Percentiles rank a stretch among this genome's conserved stretches.
phyloP scores from a whole-genome alignment of 495 filamentous ascomycete genomes.

The Podospora sp. region DNA sequence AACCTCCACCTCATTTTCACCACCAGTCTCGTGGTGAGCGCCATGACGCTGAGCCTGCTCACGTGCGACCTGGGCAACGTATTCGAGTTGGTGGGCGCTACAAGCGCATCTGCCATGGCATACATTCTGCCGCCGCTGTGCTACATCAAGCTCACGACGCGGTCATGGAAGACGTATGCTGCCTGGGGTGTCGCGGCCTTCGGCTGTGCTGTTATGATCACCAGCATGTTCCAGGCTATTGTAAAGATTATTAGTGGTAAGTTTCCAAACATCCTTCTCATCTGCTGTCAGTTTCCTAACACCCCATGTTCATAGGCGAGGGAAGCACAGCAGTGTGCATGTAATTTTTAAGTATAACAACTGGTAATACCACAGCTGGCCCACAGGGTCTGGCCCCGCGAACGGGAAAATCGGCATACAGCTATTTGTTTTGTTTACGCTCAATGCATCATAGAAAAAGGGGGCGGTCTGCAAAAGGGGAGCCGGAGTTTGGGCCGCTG shows the following conservation, averaged over 20 bases:
- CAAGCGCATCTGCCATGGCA: conserved; percentile 87
- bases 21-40: conserved; percentile 73
- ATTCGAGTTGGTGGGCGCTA: conserved; percentile 94
- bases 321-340: conserved; percentile 25
- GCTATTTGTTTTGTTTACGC: not conserved
- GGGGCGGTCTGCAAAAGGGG: not conserved
- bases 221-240: conserved; percentile 75
- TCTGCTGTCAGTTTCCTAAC: conserved; percentile 2
- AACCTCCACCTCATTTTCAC: conserved; percentile 85
- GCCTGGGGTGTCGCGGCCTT: conserved; percentile 72
- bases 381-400: not conserved
- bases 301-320: conserved; percentile 16
- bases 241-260: conserved; percentile 61
- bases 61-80: conserved; percentile 93
- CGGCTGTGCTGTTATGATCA: conserved; percentile 79
- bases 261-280: conserved; percentile 7
- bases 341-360: conserved; percentile 11
- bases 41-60: conserved; percentile 74
- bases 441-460: conserved; percentile 5
- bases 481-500: not conserved
- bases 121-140: conserved; percentile 95
- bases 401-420: not conserved
- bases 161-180: conserved; percentile 73
- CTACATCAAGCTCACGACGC: conserved; percentile 86
- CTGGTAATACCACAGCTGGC: not conserved